Evolutionary conservation across 345 rosid species (phyloP).

Genomic region (Clausena lansium): DNA sequence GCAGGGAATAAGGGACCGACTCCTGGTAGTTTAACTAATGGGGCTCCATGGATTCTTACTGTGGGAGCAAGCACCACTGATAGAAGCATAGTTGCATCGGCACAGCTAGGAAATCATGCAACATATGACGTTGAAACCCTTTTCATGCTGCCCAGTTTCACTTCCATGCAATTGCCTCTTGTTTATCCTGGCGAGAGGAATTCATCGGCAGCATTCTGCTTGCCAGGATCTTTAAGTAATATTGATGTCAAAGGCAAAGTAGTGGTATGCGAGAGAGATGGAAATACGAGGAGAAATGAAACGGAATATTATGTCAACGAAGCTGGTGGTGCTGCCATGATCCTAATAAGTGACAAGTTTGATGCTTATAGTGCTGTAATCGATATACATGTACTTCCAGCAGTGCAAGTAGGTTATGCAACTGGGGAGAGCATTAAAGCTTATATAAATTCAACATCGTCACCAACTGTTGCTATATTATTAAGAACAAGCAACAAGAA

Average conservation of each 20-base stretch:
- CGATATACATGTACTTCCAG: conserved; percentile 43
- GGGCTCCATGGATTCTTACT: background rate
- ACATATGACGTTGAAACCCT: conserved; percentile 45
- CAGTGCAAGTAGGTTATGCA: conserved; percentile 32
- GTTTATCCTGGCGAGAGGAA: conserved; percentile 37
- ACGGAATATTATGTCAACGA: conserved; percentile 43
- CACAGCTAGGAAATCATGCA: conserved; percentile 37
- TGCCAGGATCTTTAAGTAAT: conserved; percentile 25
- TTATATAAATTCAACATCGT: conserved; percentile 3
- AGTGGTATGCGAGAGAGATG: conserved; percentile 49
- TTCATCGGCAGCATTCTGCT: conserved; percentile 24
- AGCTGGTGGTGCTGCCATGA: conserved; percentile 49
- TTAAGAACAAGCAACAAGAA: conserved; percentile 32
- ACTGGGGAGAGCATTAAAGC: conserved; percentile 29
- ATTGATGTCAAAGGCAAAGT: conserved; percentile 36
- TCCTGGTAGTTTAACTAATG: conserved; percentile 33
- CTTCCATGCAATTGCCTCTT: conserved; percentile 32
- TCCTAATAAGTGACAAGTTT: conserved; percentile 30
- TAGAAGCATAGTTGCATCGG: conserved; percentile 44
- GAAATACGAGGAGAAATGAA: conserved; percentile 16
- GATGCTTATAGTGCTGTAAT: conserved; percentile 32
- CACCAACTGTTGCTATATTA: conserved; percentile 37
- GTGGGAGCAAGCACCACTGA: conserved; percentile 60
- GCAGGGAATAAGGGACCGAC: conserved; percentile 47
- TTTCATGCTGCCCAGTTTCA: conserved; percentile 34